Conservation (phyloP, 129 eudicot genomes). For the Saussurea involucrata region DNA sequence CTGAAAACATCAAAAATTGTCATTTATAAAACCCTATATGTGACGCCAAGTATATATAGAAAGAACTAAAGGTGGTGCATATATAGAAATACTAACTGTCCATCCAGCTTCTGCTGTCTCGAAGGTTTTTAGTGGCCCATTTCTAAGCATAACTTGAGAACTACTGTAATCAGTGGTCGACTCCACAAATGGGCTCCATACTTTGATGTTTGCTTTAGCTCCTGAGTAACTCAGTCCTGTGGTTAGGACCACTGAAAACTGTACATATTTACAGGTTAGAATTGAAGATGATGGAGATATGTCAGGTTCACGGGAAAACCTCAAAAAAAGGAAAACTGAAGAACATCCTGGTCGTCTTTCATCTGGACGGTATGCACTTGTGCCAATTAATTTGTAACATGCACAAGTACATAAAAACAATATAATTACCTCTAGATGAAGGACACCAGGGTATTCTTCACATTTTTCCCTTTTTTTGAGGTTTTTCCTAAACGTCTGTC, state of each 20-base stretch:
- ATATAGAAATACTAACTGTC: constrained; percentile 34
- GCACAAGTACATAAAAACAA: too few species aligned
- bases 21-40: too few species aligned
- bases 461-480: too few species aligned
- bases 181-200: constrained; percentile 49
- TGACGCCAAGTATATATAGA: background rate
- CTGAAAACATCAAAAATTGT: constrained; percentile 19
- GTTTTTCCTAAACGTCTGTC: too few species aligned
- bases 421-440: too few species aligned
- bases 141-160: constrained; percentile 48
- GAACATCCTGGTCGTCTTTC: too few species aligned
- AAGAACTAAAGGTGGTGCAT: background rate
- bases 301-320: too few species aligned
- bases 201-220: constrained; percentile 54
- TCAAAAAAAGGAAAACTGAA: too few species aligned
- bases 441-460: too few species aligned
- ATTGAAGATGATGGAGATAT: background rate
- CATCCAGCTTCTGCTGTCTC: constrained; percentile 56
- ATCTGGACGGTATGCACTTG: too few species aligned
- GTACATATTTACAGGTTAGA: background rate
- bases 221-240: constrained; percentile 53
- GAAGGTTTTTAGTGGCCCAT: constrained; percentile 26
- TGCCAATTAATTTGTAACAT: too few species aligned
- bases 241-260: constrained; percentile 36
- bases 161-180: constrained; percentile 43